phyloP scores from a whole-genome alignment of 176 grass and related monocot species.

The Eremochloa ophiuroides region DNA sequence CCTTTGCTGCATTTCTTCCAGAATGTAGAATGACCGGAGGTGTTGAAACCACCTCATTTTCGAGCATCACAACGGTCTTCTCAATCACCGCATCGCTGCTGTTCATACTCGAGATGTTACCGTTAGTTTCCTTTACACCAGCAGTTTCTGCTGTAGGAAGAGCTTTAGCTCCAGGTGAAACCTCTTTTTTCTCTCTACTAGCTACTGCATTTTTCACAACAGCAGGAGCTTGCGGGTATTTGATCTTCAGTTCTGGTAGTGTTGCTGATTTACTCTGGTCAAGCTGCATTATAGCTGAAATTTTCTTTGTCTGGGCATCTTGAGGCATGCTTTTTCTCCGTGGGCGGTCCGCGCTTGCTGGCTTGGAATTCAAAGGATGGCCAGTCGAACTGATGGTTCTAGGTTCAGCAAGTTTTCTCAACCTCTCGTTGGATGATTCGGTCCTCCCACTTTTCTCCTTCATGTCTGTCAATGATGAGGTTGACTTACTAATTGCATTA shows the following conservation, averaged over 20 bases:
- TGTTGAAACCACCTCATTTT: conserved; percentile 42
- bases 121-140: conserved; percentile 25
- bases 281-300: conserved; percentile 85
- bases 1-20: conserved; percentile 23
- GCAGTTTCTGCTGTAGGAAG: conserved; percentile 17
- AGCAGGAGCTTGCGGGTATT: conserved; percentile 33
- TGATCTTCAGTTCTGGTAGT: conserved; percentile 72
- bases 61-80: conserved; percentile 65
- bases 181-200: conserved; percentile 36
- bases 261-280: conserved; percentile 86
- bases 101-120: conserved; percentile 24
- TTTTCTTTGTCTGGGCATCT: conserved; percentile 63
- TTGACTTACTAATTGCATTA: conserved; percentile 62
- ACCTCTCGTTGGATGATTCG: conserved; percentile 38
- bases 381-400: conserved; percentile 23
- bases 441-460: conserved; percentile 59
- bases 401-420: conserved; percentile 66
- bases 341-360: conserved; percentile 19
- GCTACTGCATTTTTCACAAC: conserved; percentile 16
- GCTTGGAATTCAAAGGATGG: conserved; percentile 26
- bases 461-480: conserved; percentile 52
- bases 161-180: conserved; percentile 24
- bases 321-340: conserved; percentile 46
- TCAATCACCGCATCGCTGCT: conserved; percentile 48
- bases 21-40: conserved; percentile 15